phyloP scores from a whole-genome alignment of 208 protist genomes.

The Crithidia expoeki region DNA sequence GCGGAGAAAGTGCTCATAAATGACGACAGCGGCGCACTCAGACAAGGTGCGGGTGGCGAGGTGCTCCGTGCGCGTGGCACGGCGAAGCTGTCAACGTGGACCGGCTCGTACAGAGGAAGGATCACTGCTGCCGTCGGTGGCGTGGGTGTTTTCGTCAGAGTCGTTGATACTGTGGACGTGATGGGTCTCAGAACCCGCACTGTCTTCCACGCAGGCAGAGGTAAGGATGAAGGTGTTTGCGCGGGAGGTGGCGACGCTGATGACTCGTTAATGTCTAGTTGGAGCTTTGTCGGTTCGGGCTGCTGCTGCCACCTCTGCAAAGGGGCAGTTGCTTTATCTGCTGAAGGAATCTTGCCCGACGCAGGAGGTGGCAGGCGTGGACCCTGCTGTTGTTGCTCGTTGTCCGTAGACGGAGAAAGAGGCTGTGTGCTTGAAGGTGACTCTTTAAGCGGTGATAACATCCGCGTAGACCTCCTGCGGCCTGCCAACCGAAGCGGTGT shows the following conservation, averaged over 20 bases:
- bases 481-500: not conserved
- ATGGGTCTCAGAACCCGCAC: not conserved
- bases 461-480: not conserved
- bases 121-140: not conserved
- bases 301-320: too few species aligned
- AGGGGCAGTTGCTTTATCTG: too few species aligned
- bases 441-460: not conserved
- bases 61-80: conserved; percentile 22
- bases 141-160: not conserved
- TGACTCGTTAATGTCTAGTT: not conserved
- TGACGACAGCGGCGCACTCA: not conserved
- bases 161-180: not conserved
- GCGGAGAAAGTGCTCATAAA: not conserved
- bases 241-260: not conserved
- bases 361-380: not conserved
- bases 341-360: too few species aligned
- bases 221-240: not conserved
- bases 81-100: conserved; percentile 14
- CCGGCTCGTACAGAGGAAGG: conserved; percentile 24
- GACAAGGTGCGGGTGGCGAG: not conserved
- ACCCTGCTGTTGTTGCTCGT: not conserved
- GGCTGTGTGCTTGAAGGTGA: not conserved
- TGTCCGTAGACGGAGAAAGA: not conserved
- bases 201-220: conserved; percentile 2
- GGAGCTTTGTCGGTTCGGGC: not conserved